Conservation (phyloP, 768 basidiomycete genomes). For the Leucocoprinus leucothites region DNA sequence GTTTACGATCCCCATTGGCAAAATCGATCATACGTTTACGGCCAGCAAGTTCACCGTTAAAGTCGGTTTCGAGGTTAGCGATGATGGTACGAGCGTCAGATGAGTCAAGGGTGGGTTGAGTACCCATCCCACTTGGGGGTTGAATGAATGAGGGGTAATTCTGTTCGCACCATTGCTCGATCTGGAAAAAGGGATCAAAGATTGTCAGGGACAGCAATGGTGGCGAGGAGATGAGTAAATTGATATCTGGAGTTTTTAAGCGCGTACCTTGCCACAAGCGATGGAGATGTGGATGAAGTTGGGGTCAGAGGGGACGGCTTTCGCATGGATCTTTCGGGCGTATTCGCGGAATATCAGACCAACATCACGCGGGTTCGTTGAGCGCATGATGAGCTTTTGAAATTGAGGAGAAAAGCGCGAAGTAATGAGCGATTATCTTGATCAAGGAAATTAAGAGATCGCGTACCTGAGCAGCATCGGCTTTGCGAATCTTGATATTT, state of each 20-base stretch:
- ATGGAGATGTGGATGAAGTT: conserved; percentile 81
- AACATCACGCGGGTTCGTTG: conserved; percentile 91
- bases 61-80: conserved; percentile 40
- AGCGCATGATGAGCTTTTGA: conserved; percentile 81
- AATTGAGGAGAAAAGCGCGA: background rate
- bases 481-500: conserved; percentile 95
- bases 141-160: conserved; percentile 90
- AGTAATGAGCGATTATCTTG: background rate
- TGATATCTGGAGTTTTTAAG: background rate
- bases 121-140: conserved; percentile 17
- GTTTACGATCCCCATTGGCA: conserved; percentile 4
- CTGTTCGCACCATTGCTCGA: conserved; percentile 93
- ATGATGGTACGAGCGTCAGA: conserved; percentile 57
- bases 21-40: conserved; percentile 28
- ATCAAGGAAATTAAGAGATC: background rate
- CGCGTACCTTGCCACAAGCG: conserved; percentile 67
- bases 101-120: conserved; percentile 35
- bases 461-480: conserved; percentile 74
- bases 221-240: background rate
- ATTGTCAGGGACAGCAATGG: background rate
- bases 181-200: conserved; percentile 36
- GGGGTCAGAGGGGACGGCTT: conserved; percentile 78
- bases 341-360: conserved; percentile 84
- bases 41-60: conserved; percentile 31
- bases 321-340: conserved; percentile 78